These are phyloP conservation scores for Coniella vitis DNA, from an alignment of 2,329 filamentous ascomycete genomes.

Conservation along the genomic window DNA sequence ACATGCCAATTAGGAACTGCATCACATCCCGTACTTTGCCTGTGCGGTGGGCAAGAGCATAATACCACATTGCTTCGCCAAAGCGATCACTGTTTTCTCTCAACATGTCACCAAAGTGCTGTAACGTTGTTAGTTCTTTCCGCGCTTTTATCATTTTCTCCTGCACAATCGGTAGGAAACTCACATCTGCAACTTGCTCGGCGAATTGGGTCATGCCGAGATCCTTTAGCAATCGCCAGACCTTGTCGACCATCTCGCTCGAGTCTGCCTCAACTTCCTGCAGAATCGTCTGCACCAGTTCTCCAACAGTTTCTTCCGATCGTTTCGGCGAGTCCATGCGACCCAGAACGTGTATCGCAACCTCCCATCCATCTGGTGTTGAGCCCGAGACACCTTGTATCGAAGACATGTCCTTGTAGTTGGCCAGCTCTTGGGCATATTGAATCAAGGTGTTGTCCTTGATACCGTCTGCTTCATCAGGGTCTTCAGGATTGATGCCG, in stretches of 20 bases:
- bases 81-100: conserved; percentile 68
- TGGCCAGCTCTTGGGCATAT: conserved; percentile 65
- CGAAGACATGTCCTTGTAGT: conserved; percentile 42
- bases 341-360: conserved; percentile 76
- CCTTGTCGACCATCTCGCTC: conserved; percentile 67
- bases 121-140: conserved; percentile 21
- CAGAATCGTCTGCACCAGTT: conserved; percentile 64
- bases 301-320: conserved; percentile 67
- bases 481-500: conserved; percentile 53
- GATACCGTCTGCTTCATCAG: conserved; percentile 55
- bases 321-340: conserved; percentile 68
- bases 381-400: conserved; percentile 25
- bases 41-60: conserved; percentile 72
- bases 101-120: conserved; percentile 80
- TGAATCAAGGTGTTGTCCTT: conserved; percentile 73
- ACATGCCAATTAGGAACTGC: conserved; percentile 81
- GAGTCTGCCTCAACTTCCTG: conserved; percentile 56
- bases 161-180: conserved; percentile 27
- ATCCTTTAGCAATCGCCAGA: conserved; percentile 70
- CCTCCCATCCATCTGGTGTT: conserved; percentile 73
- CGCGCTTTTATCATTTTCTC: background rate
- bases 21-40: conserved; percentile 79
- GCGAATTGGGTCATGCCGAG: conserved; percentile 75
- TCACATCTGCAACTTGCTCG: conserved; percentile 74
- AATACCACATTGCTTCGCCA: conserved; percentile 84